Evolutionary conservation across 2,329 filamentous ascomycete species (phyloP).

Genomic region (Hypoxylon sp.): DNA sequence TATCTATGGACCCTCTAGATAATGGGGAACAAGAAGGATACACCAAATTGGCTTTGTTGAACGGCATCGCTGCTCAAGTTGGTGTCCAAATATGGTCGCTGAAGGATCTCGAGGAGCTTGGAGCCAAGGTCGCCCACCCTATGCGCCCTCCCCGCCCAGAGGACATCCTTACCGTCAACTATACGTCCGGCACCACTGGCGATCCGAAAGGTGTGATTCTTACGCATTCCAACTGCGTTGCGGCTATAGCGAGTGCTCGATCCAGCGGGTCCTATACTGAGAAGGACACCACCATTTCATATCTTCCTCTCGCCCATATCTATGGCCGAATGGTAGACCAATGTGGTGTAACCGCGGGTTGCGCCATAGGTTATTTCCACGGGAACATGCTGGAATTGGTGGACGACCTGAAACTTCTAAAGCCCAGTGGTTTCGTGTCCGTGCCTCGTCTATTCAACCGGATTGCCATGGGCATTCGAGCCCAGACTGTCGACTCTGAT

Average conservation of each 20-base stretch:
- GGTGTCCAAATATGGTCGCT: conserved; percentile 87
- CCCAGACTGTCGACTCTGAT: conserved; percentile 81
- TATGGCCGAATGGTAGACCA: conserved; percentile 90
- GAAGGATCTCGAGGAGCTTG: conserved; percentile 84
- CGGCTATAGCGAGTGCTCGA: conserved; percentile 75
- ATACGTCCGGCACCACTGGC: conserved; percentile 88
- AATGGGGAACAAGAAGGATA: conserved; percentile 81
- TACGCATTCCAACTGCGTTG: conserved; percentile 84
- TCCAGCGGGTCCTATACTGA: conserved; percentile 65
- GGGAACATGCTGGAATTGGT: conserved; percentile 88
- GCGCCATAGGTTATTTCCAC: conserved; percentile 90
- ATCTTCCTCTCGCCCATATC: conserved; percentile 94
- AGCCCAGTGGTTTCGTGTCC: conserved; percentile 86
- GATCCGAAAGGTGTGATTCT: conserved; percentile 87
- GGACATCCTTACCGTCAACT: conserved; percentile 91
- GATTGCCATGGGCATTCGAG: conserved; percentile 86
- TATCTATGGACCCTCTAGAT: conserved; percentile 87
- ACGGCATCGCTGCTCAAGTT: conserved; percentile 78
- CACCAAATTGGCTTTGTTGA: conserved; percentile 85
- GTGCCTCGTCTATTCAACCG: conserved; percentile 94
- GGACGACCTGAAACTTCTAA: conserved; percentile 90
- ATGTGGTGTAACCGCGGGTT: conserved; percentile 77
- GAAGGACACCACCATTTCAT: conserved; percentile 81
- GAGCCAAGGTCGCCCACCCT: conserved; percentile 76
- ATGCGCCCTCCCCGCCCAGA: conserved; percentile 79